Evolutionary conservation across 2,329 filamentous ascomycete species (phyloP).

Genomic region (Botrytis galanthina): DNA sequence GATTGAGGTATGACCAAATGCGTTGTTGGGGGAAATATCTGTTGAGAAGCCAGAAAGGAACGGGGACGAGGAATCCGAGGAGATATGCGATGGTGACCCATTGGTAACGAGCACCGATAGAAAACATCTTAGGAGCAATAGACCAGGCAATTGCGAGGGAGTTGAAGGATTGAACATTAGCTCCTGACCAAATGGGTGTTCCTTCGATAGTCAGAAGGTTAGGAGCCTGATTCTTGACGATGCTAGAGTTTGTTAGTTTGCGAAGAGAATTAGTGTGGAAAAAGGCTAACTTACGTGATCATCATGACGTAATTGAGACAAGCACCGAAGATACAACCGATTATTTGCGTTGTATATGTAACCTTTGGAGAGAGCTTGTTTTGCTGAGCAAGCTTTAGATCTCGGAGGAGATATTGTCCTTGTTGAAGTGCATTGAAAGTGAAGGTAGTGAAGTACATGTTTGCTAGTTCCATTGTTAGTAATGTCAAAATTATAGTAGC

Average conservation of each 20-base stretch:
- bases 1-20: conserved; percentile 63
- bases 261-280: conserved; percentile 38
- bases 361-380: conserved; percentile 45
- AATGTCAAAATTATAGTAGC: too few relatives aligned
- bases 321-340: conserved; percentile 44
- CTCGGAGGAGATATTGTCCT: conserved; percentile 46
- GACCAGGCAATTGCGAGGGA: conserved; percentile 71
- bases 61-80: conserved; percentile 61
- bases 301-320: conserved; percentile 58
- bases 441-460: conserved; percentile 73
- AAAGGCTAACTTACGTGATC: conserved; percentile 43
- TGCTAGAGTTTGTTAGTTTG: conserved; percentile 57
- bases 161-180: conserved; percentile 55
- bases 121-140: conserved; percentile 69
- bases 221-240: conserved; percentile 62
- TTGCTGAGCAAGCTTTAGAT: conserved; percentile 52
- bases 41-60: conserved; percentile 55
- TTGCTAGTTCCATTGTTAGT: conserved; percentile 43
- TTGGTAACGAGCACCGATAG: conserved; percentile 58
- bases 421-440: conserved; percentile 51
- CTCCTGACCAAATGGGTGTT: conserved; percentile 63
- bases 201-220: conserved; percentile 59
- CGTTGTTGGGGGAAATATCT: conserved; percentile 57
- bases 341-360: conserved; percentile 42
- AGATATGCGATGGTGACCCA: conserved; percentile 70